Base-by-base conservation (phyloP, 441 rosid species). In the Pelargonium citronellum region DNA sequence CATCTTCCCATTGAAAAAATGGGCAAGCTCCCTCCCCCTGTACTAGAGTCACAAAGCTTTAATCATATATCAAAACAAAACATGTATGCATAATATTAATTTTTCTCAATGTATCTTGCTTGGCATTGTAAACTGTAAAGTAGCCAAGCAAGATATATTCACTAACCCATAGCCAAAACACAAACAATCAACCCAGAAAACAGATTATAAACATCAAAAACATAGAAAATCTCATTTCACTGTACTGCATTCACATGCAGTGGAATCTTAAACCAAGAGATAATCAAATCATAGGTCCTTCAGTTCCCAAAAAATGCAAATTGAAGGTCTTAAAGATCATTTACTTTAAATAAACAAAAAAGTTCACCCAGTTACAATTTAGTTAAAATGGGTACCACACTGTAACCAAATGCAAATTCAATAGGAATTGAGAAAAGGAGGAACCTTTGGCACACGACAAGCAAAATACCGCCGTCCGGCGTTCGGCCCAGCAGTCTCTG, bases 401-500 rank as follows among this genome's bases (percentile, higher is more conserved):
- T 13, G 34, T 16, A 2, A 15, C 51, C 22, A 66, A 41, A 13
- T n/a, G 22, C 27, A 8, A 17, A 37, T 15, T 4, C 22, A 43
- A 37, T 2, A 0, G 41, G 24, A 7, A 22, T 39, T 24, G n/a
- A 34, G 10, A 3, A 66, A 37, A 65, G 60, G 20, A 53, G 43
- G 15, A 1, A 67, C 86, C 86, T 74, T 82, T 70, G 49, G 74
- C 51, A 86, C 63, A n/a, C 79, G 75, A 76, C 87, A 87, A 24
- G 70, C 57, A 19, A 75, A 72, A 68, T 77, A 81, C 46, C 74
- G 76, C 20, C 77, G 66, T 34, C 75, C 72, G 41, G 65, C 69
- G 43, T 79, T 39, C 11, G 78, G 64, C 34, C 75, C 79, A 0
- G 4, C 51, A 16, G 27, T 44, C 0, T 15, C 34, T 15, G 7